Percentiles rank a stretch among this genome's conserved stretches.
phyloP scores from a whole-genome alignment of 306 rosid genomes.

The Inga oerstediana region DNA sequence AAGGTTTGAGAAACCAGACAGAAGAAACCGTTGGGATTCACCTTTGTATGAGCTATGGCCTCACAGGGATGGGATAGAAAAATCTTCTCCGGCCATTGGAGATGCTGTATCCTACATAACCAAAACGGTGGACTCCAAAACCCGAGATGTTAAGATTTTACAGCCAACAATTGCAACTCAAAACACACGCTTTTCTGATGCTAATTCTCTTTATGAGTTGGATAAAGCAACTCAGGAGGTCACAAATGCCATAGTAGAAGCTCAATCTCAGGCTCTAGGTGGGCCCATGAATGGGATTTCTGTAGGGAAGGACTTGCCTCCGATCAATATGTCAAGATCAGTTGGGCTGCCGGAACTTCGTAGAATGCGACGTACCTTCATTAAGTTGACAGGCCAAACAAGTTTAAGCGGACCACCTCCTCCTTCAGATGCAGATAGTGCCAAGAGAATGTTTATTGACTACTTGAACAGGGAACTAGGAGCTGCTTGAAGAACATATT shows the following conservation, averaged over 20 bases:
- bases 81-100: slow-evolving; percentile 56
- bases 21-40: slow-evolving; percentile 95
- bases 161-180: slow-evolving; percentile 97
- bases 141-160: slow-evolving; percentile 76
- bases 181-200: slow-evolving; percentile 64
- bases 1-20: slow-evolving; percentile 86
- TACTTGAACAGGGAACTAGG: slow-evolving; percentile 93
- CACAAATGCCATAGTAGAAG: slow-evolving; percentile 74
- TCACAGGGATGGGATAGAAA: slow-evolving; percentile 62
- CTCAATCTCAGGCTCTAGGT: slow-evolving; percentile 84
- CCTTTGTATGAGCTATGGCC: slow-evolving; percentile 89
- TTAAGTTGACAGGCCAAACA: slow-evolving; percentile 87
- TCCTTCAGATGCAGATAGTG: slow-evolving; percentile 83
- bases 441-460: slow-evolving; percentile 95
- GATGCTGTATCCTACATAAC: slow-evolving; percentile 72
- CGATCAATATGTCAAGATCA: slow-evolving; percentile 58
- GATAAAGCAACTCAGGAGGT: slow-evolving; percentile 93
- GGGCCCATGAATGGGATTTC: slow-evolving; percentile 76
- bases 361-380: slow-evolving; percentile 76
- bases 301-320: slow-evolving; percentile 70
- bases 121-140: slow-evolving; percentile 74
- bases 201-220: slow-evolving; percentile 81
- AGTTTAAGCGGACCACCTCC: slow-evolving; percentile 92
- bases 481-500: slow-evolving; percentile 50
- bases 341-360: slow-evolving; percentile 92